Percentiles rank a stretch among this genome's conserved stretches.
These are phyloP conservation scores for Leucosporidium creatinivorum DNA, from an alignment of 768 basidiomycete genomes.

Conservation along the genomic window DNA sequence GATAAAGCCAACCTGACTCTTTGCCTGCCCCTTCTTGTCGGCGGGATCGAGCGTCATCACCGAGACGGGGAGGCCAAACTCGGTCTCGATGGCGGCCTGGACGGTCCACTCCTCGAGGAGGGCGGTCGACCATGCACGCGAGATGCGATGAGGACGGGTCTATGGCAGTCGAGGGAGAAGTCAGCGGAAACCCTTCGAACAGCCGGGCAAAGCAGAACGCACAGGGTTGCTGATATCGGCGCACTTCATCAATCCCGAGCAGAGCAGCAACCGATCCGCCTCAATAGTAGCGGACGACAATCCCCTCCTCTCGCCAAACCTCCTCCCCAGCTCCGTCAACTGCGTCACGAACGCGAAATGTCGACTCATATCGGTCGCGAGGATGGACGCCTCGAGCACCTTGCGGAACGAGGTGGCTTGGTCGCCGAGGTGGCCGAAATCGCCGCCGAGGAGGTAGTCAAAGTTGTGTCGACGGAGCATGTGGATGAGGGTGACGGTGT, in stretches of 20 bases:
- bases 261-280: conserved; percentile 59
- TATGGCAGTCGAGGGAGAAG: conserved; percentile 43
- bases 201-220: conserved; percentile 48
- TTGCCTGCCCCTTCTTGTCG: conserved; percentile 58
- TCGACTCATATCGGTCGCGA: conserved; percentile 92
- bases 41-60: conserved; percentile 42
- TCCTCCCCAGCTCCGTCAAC: conserved; percentile 48
- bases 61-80: conserved; percentile 64
- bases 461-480: conserved; percentile 35
- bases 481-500: conserved; percentile 37
- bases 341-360: conserved; percentile 75
- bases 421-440: conserved; percentile 22
- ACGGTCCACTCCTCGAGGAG: conserved; percentile 82
- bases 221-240: conserved; percentile 99
- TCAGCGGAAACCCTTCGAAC: too few relatives aligned
- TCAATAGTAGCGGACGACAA: conserved; percentile 8
- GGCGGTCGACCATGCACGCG: conserved; percentile 84
- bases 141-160: conserved; percentile 88
- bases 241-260: conserved; percentile 90
- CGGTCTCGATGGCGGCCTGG: conserved; percentile 77
- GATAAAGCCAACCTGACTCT: conserved; percentile 84
- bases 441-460: conserved; percentile 35
- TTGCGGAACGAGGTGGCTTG: conserved; percentile 53
- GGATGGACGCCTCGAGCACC: conserved; percentile 68
- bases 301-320: conserved; percentile 42